These are phyloP conservation scores for Tricholoma terreum DNA, from an alignment of 768 basidiomycete genomes.

Conservation along the genomic window DNA sequence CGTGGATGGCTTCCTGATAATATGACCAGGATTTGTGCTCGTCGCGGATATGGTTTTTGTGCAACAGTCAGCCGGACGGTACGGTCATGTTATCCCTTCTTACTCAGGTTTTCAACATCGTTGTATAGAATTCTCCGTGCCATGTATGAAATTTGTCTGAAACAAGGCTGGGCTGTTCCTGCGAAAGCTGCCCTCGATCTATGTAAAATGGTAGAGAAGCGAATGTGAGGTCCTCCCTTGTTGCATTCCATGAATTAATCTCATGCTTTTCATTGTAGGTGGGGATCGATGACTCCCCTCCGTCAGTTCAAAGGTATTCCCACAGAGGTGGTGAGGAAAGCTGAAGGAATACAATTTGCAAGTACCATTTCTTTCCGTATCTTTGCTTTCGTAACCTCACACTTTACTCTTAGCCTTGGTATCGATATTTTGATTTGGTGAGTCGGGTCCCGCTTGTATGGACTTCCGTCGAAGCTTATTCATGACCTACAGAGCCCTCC, in stretches of 20 bases:
- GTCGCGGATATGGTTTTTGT: constrained; percentile 96
- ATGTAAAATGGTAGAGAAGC: constrained; percentile 93
- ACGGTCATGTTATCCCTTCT: constrained; percentile 16
- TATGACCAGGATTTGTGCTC: constrained; percentile 63
- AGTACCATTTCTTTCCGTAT: too few relatives aligned
- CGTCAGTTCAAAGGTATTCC: too few relatives aligned
- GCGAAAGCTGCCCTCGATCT: constrained; percentile 88
- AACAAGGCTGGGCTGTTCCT: constrained; percentile 96
- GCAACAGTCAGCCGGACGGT: constrained; percentile 94
- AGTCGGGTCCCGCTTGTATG: too few relatives aligned
- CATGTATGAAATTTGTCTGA: constrained; percentile 96
- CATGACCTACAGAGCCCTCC: too few relatives aligned
- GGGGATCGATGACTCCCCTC: too few relatives aligned
- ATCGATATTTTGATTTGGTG: too few relatives aligned
- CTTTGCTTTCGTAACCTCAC: background rate
- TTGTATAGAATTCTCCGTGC: constrained; percentile 81
- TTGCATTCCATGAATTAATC: background rate
- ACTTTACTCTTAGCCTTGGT: too few relatives aligned
- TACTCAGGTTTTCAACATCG: background rate
- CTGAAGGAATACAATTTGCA: too few relatives aligned
- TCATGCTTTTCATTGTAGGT: too few relatives aligned
- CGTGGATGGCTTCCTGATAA: background rate
- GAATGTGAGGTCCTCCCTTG: constrained; percentile 56
- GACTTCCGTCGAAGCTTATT: too few relatives aligned
- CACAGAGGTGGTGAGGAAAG: too few relatives aligned